phyloP scores from a whole-genome alignment of 169 alveolate genomes.

The Perkinsus chesapeaki region DNA sequence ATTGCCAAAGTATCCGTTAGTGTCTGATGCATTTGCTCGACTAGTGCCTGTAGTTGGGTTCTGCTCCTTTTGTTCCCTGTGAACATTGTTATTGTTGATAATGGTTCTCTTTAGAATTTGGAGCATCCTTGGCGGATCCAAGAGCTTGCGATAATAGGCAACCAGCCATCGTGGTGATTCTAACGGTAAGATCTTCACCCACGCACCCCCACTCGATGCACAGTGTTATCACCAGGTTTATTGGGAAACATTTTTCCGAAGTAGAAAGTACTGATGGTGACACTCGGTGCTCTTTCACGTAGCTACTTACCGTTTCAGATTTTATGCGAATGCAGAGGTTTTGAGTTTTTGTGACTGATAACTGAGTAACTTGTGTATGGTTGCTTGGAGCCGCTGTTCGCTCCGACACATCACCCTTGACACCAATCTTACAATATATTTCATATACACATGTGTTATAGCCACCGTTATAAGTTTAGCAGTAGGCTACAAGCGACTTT shows the following conservation, averaged over 20 bases:
- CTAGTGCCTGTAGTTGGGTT: too few species aligned
- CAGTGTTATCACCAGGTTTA: neutral
- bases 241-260: neutral
- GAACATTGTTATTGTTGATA: neutral
- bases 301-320: neutral
- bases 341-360: too few species aligned
- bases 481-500: too few species aligned
- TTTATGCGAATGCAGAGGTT: neutral
- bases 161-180: constrained; percentile 60
- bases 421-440: too few species aligned
- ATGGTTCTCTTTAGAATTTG: constrained; percentile 6
- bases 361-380: too few species aligned
- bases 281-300: neutral
- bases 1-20: too few species aligned
- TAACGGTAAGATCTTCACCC: neutral
- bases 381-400: too few species aligned
- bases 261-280: neutral
- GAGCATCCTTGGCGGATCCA: constrained; percentile 26
- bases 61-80: neutral
- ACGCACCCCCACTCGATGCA: neutral
- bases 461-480: too few species aligned
- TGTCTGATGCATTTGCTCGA: neutral
- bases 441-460: too few species aligned
- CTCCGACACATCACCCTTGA: too few species aligned
- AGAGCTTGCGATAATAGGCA: constrained; percentile 65